Percentiles rank a stretch among this genome's conserved stretches.
phyloP scores from a whole-genome alignment of 2,329 filamentous ascomycete species.

The Neonectria ditissima region DNA sequence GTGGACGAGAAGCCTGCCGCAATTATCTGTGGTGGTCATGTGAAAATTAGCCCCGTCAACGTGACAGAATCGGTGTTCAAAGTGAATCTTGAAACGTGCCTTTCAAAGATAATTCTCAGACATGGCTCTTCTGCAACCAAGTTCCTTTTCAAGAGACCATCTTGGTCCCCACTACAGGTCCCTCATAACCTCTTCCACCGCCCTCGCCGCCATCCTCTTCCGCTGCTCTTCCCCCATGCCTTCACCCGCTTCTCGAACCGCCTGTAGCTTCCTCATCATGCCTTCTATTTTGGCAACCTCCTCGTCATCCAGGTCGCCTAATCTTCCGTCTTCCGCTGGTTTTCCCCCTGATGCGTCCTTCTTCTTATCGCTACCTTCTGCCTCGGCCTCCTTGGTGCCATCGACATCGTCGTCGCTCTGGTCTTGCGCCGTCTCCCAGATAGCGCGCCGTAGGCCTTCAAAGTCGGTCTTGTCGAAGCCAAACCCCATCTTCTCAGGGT shows the following conservation, averaged over 20 bases:
- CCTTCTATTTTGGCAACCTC: constrained; percentile 70
- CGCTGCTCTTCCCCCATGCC: constrained; percentile 71
- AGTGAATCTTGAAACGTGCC: constrained; percentile 1
- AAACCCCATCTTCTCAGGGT: constrained; percentile 63
- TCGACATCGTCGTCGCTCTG: constrained; percentile 38
- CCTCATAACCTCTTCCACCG: constrained; percentile 74
- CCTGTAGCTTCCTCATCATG: constrained; percentile 74
- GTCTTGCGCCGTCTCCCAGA: constrained; percentile 57
- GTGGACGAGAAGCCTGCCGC: constrained; percentile 23
- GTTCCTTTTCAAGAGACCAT: not conserved
- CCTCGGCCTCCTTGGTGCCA: constrained; percentile 16
- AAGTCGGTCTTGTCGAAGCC: constrained; percentile 66
- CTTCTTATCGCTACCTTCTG: constrained; percentile 28
- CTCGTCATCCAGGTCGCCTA: constrained; percentile 59
- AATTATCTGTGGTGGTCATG: constrained; percentile 29
- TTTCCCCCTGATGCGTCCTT: constrained; percentile 16
- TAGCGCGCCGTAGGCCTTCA: constrained; percentile 63
- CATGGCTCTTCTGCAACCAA: not conserved
- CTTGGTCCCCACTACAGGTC: constrained; percentile 55
- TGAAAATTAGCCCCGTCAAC: not conserved
- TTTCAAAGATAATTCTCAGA: not conserved
- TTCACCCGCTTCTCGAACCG: constrained; percentile 69
- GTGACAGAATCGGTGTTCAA: not conserved
- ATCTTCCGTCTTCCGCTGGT: constrained; percentile 49
- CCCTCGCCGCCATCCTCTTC: constrained; percentile 69